Evolutionary conservation across 768 basidiomycete species (phyloP).

Genomic region (Rhodotorula paludigena): DNA sequence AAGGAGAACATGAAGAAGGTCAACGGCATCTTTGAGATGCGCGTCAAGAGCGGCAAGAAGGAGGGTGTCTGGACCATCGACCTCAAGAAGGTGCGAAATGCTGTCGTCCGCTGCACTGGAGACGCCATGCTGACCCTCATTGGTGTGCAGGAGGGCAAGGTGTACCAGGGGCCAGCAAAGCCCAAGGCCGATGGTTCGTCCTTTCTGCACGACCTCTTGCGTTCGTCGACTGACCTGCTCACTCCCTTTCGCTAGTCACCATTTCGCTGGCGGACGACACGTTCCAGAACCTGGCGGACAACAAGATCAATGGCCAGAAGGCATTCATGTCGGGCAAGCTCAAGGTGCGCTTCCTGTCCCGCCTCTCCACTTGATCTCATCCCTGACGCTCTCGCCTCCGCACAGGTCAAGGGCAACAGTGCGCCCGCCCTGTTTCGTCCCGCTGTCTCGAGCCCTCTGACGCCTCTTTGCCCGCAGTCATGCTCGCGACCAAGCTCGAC

Average conservation of each 20-base stretch:
- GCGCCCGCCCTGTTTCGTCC: not conserved
- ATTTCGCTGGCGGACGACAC: conserved; percentile 35
- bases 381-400: not conserved
- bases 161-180: conserved; percentile 67
- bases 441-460: not conserved
- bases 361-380: not conserved
- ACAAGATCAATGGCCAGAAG: conserved; percentile 88
- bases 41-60: conserved; percentile 62
- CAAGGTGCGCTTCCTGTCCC: not conserved
- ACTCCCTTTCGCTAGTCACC: conserved; percentile 15
- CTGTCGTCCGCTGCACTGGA: not conserved
- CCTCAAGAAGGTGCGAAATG: conserved; percentile 59
- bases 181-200: conserved; percentile 66
- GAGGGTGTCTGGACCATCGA: conserved; percentile 85
- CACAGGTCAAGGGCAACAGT: conserved; percentile 66
- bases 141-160: conserved; percentile 55
- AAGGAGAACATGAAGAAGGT: conserved; percentile 48
- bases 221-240: not conserved
- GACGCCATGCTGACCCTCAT: not conserved
- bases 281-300: conserved; percentile 58
- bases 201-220: too few species aligned
- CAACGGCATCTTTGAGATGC: conserved; percentile 38
- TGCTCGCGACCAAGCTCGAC: conserved; percentile 88
- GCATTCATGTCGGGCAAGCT: conserved; percentile 30
- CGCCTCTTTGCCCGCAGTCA: conserved; percentile 49